Evolutionary conservation across 768 basidiomycete genomes (phyloP).

Genomic region (Leccinum aurantiacum): DNA sequence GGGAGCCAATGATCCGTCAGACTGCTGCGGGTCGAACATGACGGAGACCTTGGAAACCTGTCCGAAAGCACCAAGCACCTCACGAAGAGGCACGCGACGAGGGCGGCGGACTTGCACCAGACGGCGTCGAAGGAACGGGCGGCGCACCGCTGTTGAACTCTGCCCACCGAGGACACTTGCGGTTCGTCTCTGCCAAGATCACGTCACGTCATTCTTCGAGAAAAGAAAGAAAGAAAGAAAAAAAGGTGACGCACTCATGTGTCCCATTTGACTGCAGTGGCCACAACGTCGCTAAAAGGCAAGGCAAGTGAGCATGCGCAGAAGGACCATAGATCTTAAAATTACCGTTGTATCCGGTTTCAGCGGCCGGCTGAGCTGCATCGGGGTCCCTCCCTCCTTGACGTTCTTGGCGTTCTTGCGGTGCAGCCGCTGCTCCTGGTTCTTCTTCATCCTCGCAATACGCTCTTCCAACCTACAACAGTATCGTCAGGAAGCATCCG

Average conservation of each 20-base stretch:
- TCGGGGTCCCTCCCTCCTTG: constrained; percentile 83
- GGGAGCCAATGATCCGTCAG: too few species aligned
- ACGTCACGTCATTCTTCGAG: constrained; percentile 2
- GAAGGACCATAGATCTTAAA: too few species aligned
- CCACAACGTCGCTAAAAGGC: constrained; percentile 77
- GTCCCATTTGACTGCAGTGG: constrained; percentile 95
- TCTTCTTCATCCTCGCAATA: constrained; percentile 95
- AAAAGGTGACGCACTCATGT: constrained; percentile 78
- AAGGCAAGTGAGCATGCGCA: background rate
- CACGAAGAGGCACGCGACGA: too few species aligned
- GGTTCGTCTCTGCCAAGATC: constrained; percentile 75
- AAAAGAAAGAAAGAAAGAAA: background rate
- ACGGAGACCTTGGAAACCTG: too few species aligned
- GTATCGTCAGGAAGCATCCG: constrained; percentile 3
- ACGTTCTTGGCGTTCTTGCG: constrained; percentile 95
- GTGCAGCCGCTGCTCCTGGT: constrained; percentile 91
- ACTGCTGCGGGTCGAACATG: too few species aligned
- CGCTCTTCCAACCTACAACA: constrained; percentile 89
- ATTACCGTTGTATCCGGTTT: constrained; percentile 92
- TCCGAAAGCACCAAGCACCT: too few species aligned
- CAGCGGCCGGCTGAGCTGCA: constrained; percentile 79
- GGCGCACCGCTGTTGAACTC: constrained; percentile 84
- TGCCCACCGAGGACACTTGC: constrained; percentile 95
- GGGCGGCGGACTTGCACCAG: constrained; percentile 49
- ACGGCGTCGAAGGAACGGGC: constrained; percentile 49